Evolutionary conservation across 805 yeast genomes (phyloP).

Genomic region (Candida dendrica): DNA sequence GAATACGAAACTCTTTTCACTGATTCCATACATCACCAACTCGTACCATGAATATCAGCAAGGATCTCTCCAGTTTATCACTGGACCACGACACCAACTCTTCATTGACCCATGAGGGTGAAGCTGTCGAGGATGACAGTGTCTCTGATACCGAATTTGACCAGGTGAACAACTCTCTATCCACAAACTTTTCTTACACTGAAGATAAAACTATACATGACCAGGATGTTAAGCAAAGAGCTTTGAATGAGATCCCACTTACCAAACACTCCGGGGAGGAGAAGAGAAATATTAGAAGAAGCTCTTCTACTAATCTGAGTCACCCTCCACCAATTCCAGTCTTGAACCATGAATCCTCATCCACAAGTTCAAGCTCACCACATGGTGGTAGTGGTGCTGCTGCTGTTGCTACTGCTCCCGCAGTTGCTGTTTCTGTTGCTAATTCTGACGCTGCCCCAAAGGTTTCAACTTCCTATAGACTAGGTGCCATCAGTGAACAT

Average conservation of each 20-base stretch:
- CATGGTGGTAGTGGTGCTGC: too few species aligned
- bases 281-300: slow-evolving; percentile 22
- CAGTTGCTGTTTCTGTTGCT: slow-evolving; percentile 20
- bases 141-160: slow-evolving; percentile 14
- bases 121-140: slow-evolving; percentile 2
- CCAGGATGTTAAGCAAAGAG: slow-evolving; percentile 59
- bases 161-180: slow-evolving; percentile 17
- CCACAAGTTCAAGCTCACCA: too few species aligned
- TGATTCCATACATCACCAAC: too few species aligned
- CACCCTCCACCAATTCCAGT: slow-evolving; percentile 33
- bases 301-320: slow-evolving; percentile 27
- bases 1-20: too few species aligned
- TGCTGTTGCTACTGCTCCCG: slow-evolving; percentile 17
- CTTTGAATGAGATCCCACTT: slow-evolving; percentile 39
- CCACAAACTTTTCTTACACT: slow-evolving; percentile 56
- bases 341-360: slow-evolving; percentile 4
- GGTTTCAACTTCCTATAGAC: slow-evolving; percentile 27
- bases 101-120: background rate
- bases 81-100: background rate
- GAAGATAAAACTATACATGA: slow-evolving; percentile 61
- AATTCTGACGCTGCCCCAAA: slow-evolving; percentile 11
- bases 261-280: slow-evolving; percentile 9
- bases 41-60: background rate
- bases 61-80: slow-evolving; percentile 3
- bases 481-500: slow-evolving; percentile 39